Base-by-base conservation (phyloP, 2,329 filamentous ascomycete species). In the Arthroderma uncinatum region DNA sequence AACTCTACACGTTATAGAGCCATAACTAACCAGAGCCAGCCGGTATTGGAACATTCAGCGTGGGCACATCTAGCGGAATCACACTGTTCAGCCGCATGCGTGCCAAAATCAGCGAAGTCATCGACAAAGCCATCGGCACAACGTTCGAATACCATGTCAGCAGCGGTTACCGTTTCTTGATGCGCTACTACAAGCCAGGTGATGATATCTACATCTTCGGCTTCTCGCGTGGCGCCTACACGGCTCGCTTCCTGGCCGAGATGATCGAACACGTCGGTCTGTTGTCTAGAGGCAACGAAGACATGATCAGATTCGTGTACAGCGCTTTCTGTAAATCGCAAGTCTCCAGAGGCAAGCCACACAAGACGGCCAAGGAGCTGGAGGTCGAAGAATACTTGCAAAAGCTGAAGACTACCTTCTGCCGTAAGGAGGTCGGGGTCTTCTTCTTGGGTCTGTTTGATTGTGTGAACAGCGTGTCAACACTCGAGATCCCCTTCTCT, bases 371-470 rank as follows among this genome's bases (percentile, higher is more conserved):
- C 14, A 52, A 60, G 19, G 65, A 61, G 14, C 10, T 44, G 4
- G 40, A 60, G 58, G 58, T 63, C 33, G 61, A 60, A 8, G 53
- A 59, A 14, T 66, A 64, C 60, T 70, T 78, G 58, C 66, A 67
- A 0, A 74, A 75, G 1, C 79, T 79, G 57, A 74, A 74, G 53
- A 70, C 71, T 21, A 79, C 76, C 0, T 79, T 79, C 58, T 78
- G 76, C 61, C 73, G 74, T 40, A 64, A 67, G 16, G 73, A 75
- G 47, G 75, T 79, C 53, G 58, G 61, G 47, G 73, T 80, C 5
- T 76, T 77, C 64, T 80, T 81, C 65, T 74, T 81, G n/a, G 79
- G 79, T 1, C 71, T 80, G 42, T 81, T 78, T 69, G 78, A 81
- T 62, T 78, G 75, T 58, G 78, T 81, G 42, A 79, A 77, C 63